These are phyloP conservation scores for Tetrapisispora phaffii DNA, from an alignment of 805 yeast species.

Conservation along the genomic window DNA sequence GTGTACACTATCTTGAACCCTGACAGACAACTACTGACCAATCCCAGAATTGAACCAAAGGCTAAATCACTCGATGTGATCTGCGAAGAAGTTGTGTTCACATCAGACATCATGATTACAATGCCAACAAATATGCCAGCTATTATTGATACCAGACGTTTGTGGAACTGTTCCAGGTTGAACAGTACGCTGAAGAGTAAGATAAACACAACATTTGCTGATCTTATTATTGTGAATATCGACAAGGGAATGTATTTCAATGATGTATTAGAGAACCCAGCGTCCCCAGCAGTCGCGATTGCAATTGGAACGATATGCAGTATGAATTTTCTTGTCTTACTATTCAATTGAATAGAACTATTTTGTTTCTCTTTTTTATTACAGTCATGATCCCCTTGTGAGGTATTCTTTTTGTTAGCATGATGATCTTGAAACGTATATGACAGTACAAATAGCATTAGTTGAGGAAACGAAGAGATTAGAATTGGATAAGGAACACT, in stretches of 20 bases:
- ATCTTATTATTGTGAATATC: conserved; percentile 86
- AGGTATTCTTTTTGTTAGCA: not conserved
- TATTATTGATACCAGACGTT: conserved; percentile 61
- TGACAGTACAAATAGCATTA: conserved; percentile 47
- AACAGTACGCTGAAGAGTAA: conserved; percentile 77
- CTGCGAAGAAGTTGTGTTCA: conserved; percentile 18
- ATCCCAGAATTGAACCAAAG: conserved; percentile 64
- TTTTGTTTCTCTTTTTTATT: not conserved
- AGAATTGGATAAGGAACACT: conserved; percentile 76
- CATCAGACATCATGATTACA: conserved; percentile 71
- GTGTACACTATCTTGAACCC: conserved; percentile 95
- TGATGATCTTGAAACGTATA: conserved; percentile 31
- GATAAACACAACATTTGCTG: conserved; percentile 80
- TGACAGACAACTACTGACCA: conserved; percentile 68
- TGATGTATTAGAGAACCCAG: conserved; percentile 84
- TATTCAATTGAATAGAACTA: not conserved
- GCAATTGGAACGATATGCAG: conserved; percentile 65
- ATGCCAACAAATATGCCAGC: conserved; percentile 62
- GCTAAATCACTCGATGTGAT: conserved; percentile 13
- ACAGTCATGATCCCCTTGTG: not conserved
- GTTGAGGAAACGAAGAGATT: conserved; percentile 78
- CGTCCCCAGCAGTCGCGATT: conserved; percentile 81
- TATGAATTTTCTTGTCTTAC: conserved; percentile 28
- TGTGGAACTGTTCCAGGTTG: conserved; percentile 61
- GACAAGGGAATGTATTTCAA: conserved; percentile 70